Evolutionary conservation across 2,329 filamentous ascomycete species (phyloP).

Genomic region (Clarireedia sp.): DNA sequence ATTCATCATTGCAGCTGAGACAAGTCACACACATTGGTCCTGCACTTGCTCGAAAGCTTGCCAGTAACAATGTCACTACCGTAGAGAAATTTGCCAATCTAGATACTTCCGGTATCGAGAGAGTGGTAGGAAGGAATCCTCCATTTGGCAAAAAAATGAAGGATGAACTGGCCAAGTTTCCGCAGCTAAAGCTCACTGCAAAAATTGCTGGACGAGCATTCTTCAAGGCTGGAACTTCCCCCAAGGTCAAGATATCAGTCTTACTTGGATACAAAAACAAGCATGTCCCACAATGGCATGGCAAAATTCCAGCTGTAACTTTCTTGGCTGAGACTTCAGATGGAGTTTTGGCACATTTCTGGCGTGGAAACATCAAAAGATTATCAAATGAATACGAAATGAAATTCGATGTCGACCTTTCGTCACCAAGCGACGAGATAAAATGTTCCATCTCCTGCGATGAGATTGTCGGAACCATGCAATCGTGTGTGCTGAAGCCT

Average conservation of each 20-base stretch:
- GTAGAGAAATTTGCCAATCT: conserved; percentile 61
- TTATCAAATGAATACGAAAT: conserved; percentile 52
- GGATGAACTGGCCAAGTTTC: conserved; percentile 60
- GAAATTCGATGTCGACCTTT: conserved; percentile 49
- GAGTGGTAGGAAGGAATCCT: conserved; percentile 67
- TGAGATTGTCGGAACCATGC: conserved; percentile 60
- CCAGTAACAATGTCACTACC: conserved; percentile 59
- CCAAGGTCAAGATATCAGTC: conserved; percentile 55
- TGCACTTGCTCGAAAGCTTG: conserved; percentile 67
- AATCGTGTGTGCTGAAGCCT: conserved; percentile 20
- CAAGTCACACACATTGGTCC: conserved; percentile 75
- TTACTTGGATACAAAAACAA: conserved; percentile 66
- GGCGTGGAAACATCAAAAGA: conserved; percentile 53
- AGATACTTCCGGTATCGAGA: conserved; percentile 68
- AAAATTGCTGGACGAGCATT: conserved; percentile 28
- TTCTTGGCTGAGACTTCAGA: conserved; percentile 66
- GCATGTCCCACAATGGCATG: conserved; percentile 53
- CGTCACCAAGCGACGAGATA: conserved; percentile 47
- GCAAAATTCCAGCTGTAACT: conserved; percentile 59
- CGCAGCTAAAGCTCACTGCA: conserved; percentile 41
- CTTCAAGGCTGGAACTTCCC: conserved; percentile 33
- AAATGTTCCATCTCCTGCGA: conserved; percentile 73
- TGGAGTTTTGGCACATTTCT: conserved; percentile 63
- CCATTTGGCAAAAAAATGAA: conserved; percentile 70
- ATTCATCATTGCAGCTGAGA: conserved; percentile 69